Conservation (phyloP, 1,284 basidiomycete species). For the Sporisorium sorghi region DNA sequence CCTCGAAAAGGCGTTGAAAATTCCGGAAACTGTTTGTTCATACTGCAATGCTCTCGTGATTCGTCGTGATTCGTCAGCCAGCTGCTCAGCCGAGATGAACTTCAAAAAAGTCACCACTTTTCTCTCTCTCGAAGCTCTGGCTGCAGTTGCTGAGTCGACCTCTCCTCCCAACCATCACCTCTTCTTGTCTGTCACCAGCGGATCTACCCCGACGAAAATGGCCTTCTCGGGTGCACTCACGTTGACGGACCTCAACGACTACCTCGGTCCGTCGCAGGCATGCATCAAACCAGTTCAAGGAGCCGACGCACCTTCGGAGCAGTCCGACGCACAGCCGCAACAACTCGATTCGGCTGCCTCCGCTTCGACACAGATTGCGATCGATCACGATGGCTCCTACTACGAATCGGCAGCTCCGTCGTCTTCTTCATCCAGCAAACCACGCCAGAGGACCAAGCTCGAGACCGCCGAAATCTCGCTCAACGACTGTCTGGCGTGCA, state of each 20-base stretch:
- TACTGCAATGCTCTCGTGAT: no score
- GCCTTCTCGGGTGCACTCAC: constrained; percentile 86
- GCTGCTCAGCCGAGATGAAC: no score
- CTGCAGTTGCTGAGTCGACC: not conserved
- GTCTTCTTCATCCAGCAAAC: constrained; percentile 46
- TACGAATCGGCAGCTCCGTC: constrained; percentile 73
- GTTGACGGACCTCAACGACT: constrained; percentile 95
- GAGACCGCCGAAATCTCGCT: constrained; percentile 85
- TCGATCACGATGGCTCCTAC: constrained; percentile 83
- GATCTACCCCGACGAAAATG: constrained; percentile 74
- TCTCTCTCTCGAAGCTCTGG: constrained; percentile 1
- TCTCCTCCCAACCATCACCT: constrained; percentile 3
- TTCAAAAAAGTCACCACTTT: not conserved
- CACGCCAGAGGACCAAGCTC: constrained; percentile 60
- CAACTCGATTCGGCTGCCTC: constrained; percentile 50
- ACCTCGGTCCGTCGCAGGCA: constrained; percentile 94
- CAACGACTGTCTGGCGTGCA: constrained; percentile 94
- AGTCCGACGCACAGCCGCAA: constrained; percentile 55
- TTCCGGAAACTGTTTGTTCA: no score
- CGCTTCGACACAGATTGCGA: constrained; percentile 83
- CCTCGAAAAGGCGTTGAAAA: not conserved
- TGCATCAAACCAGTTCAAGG: constrained; percentile 92
- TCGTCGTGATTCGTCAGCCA: no score
- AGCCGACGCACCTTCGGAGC: constrained; percentile 15
- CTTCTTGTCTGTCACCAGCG: not conserved